Percentiles rank a stretch among this genome's conserved stretches.
These are phyloP conservation scores for Xylariaceae sp. DNA, from an alignment of 2,329 filamentous ascomycete genomes.

Conservation along the genomic window DNA sequence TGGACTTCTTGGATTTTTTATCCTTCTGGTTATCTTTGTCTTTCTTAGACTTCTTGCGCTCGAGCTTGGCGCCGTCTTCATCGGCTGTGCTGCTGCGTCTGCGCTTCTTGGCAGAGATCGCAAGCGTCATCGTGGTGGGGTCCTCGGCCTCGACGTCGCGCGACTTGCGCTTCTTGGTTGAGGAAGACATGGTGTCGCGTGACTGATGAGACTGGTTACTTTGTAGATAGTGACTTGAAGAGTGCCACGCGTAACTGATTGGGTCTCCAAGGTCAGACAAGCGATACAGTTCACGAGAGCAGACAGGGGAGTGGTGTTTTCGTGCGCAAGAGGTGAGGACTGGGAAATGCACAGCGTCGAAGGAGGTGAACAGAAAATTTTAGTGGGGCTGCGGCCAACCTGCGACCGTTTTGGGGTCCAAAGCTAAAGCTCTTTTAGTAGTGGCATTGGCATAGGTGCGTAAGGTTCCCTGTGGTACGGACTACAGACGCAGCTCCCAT, in stretches of 20 bases:
- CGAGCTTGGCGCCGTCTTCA: conserved; percentile 4
- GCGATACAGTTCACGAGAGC: background rate
- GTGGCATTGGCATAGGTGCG: background rate
- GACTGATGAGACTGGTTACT: background rate
- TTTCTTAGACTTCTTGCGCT: conserved; percentile 22
- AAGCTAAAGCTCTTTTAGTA: background rate
- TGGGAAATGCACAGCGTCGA: background rate
- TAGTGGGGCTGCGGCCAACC: conserved; percentile 34
- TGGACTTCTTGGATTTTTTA: conserved; percentile 12
- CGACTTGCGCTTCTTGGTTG: conserved; percentile 28
- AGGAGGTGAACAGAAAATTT: conserved; percentile 47
- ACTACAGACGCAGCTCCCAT: background rate
- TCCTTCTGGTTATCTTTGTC: conserved; percentile 22
- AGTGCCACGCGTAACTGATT: too few species aligned
- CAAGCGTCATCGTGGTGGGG: background rate
- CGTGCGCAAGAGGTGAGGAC: background rate
- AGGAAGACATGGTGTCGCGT: conserved; percentile 17
- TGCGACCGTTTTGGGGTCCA: conserved; percentile 3
- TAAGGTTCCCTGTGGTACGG: background rate
- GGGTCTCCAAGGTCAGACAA: background rate
- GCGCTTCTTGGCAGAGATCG: conserved; percentile 24
- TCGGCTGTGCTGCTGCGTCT: conserved; percentile 23
- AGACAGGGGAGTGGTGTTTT: background rate
- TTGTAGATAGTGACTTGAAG: background rate
- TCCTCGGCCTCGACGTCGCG: conserved; percentile 23